Conservation (phyloP, 345 rosid genomes). For the Citropsis articulata region DNA sequence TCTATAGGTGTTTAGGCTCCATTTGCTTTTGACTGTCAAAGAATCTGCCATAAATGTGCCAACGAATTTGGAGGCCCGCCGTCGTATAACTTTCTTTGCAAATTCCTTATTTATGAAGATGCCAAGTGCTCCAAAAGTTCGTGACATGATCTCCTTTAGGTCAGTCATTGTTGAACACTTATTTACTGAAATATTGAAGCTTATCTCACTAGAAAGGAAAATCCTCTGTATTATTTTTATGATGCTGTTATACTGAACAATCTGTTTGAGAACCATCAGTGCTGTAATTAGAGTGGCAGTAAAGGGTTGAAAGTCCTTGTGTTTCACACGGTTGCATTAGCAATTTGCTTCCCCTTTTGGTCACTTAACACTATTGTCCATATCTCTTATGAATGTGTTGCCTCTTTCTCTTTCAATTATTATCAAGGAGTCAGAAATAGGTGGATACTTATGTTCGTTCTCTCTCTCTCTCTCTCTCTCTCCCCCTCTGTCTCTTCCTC, state of each 20-base stretch:
- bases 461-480: background rate
- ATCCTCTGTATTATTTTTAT: background rate
- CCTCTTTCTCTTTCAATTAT: too few species aligned
- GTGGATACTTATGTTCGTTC: background rate
- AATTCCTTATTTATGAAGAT: conserved; percentile 93
- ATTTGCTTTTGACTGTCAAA: conserved; percentile 82
- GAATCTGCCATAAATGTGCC: conserved; percentile 98
- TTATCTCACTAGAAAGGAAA: conserved; percentile 1
- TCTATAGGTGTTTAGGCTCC: conserved; percentile 66
- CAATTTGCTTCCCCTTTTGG: background rate
- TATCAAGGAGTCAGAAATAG: too few species aligned
- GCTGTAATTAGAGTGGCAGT: background rate
- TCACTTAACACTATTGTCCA: background rate
- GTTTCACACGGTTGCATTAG: background rate
- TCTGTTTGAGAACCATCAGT: background rate
- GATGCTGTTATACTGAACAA: background rate
- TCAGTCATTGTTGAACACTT: conserved; percentile 16
- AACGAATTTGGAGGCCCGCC: conserved; percentile 92
- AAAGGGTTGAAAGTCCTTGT: background rate
- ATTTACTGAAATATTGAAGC: conserved; percentile 1
- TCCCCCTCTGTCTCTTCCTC: background rate
- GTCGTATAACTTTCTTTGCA: conserved; percentile 97
- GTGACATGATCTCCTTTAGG: conserved; percentile 95
- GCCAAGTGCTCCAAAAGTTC: conserved; percentile 87
- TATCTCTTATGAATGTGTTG: background rate